Base-by-base conservation (phyloP, 176 grass and related monocot species). In the Ananas comosus region DNA sequence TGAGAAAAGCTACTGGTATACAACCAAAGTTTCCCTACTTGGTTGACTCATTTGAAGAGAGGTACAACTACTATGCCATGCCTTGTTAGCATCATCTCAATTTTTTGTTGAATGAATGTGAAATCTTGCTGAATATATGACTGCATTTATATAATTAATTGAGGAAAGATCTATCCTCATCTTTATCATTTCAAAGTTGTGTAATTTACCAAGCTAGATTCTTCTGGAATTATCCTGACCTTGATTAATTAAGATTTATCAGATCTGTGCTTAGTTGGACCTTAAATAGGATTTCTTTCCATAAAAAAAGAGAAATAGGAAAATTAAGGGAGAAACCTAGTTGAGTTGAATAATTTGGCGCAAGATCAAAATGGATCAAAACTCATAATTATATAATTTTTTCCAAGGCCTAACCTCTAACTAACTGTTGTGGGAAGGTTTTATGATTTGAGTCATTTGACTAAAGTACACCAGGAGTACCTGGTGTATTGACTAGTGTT, bases 11-110 rank as follows among this genome's bases (percentile, higher is more conserved):
- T 67, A 82, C 78, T 29, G 85, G 88, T 11, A 87, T 96, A 80
- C 88, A 97, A 72, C 93, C 89, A 42, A 88, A 76, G 67, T 90
- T 97, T 65, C 93, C 86, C 58, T 97, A 92, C 68, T 33, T 92
- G 51, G 93, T 97, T 47, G 93, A 97, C 50, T 90, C 89, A 80
- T 97, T 97, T 89, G 93, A 97, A 90, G 89, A 97, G 80, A 92
- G 89, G 86, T 92, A 61, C 50, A 28, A 51, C 33, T 63, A 13
- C 49, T 61, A 11, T 49, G 16, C 68, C 64, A 51, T 64, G 13
- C 13, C 56, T 19, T 56, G 52, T 56, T 56, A 12, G 52, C 12
- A 56, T 56, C 52, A 56, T 12, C 16, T 61, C 56, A 18, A 18
- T 16, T 18, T 59, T 61, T 61, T 10, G 7, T 10, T 6, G 17